phyloP scores from a whole-genome alignment of 2,329 filamentous ascomycete species.

The Ascochyta pisi region DNA sequence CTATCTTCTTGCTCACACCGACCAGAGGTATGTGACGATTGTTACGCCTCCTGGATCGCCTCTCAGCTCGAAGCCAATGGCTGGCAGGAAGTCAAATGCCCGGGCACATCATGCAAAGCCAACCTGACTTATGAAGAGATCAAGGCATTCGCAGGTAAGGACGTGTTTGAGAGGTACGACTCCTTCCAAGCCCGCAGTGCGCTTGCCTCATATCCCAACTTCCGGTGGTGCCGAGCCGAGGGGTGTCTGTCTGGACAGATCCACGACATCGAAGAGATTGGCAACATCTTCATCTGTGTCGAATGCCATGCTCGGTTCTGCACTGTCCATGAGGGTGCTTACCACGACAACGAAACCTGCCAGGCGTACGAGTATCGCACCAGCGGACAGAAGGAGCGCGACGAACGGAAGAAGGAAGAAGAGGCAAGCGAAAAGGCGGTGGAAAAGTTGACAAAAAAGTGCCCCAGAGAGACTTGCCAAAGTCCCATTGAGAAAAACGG shows the following conservation, averaged over 20 bases:
- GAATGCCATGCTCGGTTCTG: conserved; percentile 49
- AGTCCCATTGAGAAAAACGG: conserved; percentile 52
- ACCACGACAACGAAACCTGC: conserved; percentile 53
- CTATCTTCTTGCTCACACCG: conserved; percentile 44
- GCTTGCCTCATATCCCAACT: conserved; percentile 55
- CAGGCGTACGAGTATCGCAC: conserved; percentile 47
- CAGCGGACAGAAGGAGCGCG: conserved; percentile 30
- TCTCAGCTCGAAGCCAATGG: conserved; percentile 47
- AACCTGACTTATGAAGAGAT: conserved; percentile 57
- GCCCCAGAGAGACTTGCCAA: conserved; percentile 45
- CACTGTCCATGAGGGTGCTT: conserved; percentile 43
- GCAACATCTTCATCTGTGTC: conserved; percentile 55
- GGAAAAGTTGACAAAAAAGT: conserved; percentile 46
- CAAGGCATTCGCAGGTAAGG: conserved; percentile 27
- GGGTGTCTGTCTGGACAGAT: conserved; percentile 62
- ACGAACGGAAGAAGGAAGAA: conserved; percentile 33
- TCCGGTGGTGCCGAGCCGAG: conserved; percentile 61
- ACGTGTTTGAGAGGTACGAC: conserved; percentile 45
- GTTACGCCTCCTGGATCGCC: conserved; percentile 49
- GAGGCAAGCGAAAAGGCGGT: conserved; percentile 39
- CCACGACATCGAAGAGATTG: conserved; percentile 55
- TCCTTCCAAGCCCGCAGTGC: conserved; percentile 53
- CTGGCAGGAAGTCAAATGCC: conserved; percentile 60
- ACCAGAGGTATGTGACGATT: conserved; percentile 45
- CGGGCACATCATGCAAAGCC: conserved; percentile 55